A percentile compares a stretch with the other conserved stretches of the same genome.
Evolutionary conservation across 257 asterid species (phyloP).

Genomic region (Solanum medicagineum): DNA sequence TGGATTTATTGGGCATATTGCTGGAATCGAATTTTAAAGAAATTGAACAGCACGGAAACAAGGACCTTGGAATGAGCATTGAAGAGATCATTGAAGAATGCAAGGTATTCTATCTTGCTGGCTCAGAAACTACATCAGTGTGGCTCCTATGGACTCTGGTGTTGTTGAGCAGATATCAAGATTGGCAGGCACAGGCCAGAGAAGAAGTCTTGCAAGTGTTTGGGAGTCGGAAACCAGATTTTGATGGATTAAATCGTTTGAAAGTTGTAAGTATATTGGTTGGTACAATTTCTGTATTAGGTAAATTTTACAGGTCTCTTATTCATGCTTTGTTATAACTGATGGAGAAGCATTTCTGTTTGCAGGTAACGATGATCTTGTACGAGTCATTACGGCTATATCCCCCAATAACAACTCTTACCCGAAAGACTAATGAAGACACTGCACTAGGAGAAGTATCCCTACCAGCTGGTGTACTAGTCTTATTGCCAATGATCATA

Average conservation of each 20-base stretch:
- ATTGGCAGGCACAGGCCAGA: conserved; percentile 27
- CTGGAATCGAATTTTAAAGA: too few species aligned
- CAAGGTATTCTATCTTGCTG: too few species aligned
- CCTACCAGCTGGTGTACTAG: not conserved
- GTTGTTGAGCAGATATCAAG: conserved; percentile 5
- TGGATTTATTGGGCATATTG: too few species aligned
- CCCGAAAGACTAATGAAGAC: not conserved
- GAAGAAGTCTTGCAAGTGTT: not conserved
- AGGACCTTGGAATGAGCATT: too few species aligned
- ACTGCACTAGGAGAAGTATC: not conserved
- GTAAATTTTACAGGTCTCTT: not conserved
- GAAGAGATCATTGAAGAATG: too few species aligned
- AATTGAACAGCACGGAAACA: too few species aligned
- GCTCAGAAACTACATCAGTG: too few species aligned
- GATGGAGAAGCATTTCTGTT: not conserved
- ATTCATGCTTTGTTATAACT: not conserved
- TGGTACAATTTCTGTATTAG: not conserved
- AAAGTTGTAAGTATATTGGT: not conserved
- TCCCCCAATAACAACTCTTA: not conserved
- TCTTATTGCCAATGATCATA: not conserved
- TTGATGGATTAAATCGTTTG: not conserved
- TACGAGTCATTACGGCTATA: not conserved
- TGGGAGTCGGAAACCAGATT: not conserved
- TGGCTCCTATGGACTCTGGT: conserved; percentile 20
- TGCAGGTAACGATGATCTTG: not conserved